These are phyloP conservation scores for Tuber indicum DNA, from an alignment of 495 filamentous ascomycete species.

Conservation along the genomic window DNA sequence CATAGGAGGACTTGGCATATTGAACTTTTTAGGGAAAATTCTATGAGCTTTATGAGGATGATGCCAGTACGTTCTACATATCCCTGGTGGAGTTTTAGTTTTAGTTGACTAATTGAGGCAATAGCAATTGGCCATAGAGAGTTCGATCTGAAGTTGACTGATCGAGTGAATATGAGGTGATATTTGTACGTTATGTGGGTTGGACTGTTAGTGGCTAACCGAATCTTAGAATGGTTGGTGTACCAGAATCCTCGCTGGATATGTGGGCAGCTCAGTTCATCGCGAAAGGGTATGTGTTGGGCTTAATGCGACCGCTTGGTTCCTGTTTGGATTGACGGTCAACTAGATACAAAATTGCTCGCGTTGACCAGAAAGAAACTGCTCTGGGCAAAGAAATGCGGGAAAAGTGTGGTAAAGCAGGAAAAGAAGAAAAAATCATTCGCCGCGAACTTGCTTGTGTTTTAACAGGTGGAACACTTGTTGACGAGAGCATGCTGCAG, in stretches of 20 bases:
- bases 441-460: slow-evolving; percentile 83
- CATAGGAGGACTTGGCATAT: not conserved
- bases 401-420: slow-evolving; percentile 54
- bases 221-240: slow-evolving; percentile 64
- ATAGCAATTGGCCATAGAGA: slow-evolving; percentile 80
- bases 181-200: not conserved
- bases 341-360: slow-evolving; percentile 73
- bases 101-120: not conserved
- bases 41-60: slow-evolving; percentile 97
- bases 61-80: slow-evolving; percentile 54
- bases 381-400: slow-evolving; percentile 97
- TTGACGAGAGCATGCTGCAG: slow-evolving; percentile 93
- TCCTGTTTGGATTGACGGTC: not conserved
- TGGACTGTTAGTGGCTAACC: slow-evolving; percentile 75
- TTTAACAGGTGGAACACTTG: slow-evolving; percentile 83
- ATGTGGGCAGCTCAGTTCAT: slow-evolving; percentile 45
- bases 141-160: slow-evolving; percentile 96
- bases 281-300: slow-evolving; percentile 31
- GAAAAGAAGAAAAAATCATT: slow-evolving; percentile 84
- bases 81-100: not conserved
- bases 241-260: slow-evolving; percentile 88
- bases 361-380: slow-evolving; percentile 93
- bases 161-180: slow-evolving; percentile 90
- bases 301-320: not conserved
- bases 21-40: slow-evolving; percentile 66